Conservation (phyloP, 306 rosid species). For the Boehmeria nivea region DNA sequence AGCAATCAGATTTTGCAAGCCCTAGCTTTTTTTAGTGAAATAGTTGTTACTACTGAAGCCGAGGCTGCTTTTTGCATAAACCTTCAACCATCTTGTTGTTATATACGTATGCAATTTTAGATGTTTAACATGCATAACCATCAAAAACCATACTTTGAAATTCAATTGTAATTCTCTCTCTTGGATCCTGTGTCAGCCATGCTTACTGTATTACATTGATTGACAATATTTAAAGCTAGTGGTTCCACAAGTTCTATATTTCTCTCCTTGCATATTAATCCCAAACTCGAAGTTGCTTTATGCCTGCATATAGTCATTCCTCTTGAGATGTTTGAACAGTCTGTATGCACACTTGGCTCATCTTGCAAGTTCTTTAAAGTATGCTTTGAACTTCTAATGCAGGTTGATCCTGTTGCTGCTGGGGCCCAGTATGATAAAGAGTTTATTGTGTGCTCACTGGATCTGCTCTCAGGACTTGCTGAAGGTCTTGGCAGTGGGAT, state of each 20-base stretch:
- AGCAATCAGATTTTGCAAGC: too few relatives aligned
- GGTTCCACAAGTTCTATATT: background rate
- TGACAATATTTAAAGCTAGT: too few relatives aligned
- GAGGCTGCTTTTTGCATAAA: too few relatives aligned
- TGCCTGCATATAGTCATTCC: background rate
- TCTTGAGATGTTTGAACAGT: background rate
- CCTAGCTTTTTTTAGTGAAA: too few relatives aligned
- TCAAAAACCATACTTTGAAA: background rate
- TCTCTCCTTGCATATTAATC: background rate
- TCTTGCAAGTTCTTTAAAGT: conserved; percentile 13
- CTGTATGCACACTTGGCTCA: background rate
- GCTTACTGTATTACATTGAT: background rate
- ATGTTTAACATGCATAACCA: too few relatives aligned
- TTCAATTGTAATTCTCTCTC: background rate
- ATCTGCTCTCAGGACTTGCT: conserved; percentile 93
- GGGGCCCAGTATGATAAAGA: conserved; percentile 93
- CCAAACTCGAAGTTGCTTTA: background rate
- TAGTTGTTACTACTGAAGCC: too few relatives aligned
- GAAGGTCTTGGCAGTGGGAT: conserved; percentile 99
- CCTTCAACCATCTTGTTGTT: too few relatives aligned
- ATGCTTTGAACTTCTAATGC: conserved; percentile 36
- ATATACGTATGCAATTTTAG: too few relatives aligned
- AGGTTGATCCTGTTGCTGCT: conserved; percentile 72
- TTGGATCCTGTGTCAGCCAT: background rate
- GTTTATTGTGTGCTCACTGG: conserved; percentile 91